phyloP scores from a whole-genome alignment of 305 asterid species.

The Fraxinus latifolia region DNA sequence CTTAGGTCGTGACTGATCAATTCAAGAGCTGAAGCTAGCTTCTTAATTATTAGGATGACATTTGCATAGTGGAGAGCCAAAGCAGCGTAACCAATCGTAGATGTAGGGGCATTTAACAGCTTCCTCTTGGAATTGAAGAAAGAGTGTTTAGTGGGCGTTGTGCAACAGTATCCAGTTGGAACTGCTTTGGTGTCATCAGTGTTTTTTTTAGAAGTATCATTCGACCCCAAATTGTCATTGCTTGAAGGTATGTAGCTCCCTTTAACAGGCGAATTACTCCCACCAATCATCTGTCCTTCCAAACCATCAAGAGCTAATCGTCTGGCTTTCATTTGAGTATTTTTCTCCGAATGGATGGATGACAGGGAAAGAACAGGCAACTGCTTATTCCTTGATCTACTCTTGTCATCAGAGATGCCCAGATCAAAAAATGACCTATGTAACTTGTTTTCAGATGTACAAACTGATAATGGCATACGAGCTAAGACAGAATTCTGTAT shows the following conservation, averaged over 20 bases:
- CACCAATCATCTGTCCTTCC: slow-evolving; percentile 55
- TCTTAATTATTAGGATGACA: slow-evolving; percentile 20
- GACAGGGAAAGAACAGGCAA: slow-evolving; percentile 38
- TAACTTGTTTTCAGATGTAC: slow-evolving; percentile 40
- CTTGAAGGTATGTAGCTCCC: slow-evolving; percentile 45
- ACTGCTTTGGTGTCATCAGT: background rate
- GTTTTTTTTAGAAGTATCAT: slow-evolving; percentile 26
- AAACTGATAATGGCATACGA: slow-evolving; percentile 39
- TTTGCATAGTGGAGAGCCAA: slow-evolving; percentile 80
- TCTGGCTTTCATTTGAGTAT: slow-evolving; percentile 31
- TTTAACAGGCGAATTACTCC: slow-evolving; percentile 50
- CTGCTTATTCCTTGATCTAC: slow-evolving; percentile 39
- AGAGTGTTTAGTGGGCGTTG: slow-evolving; percentile 26
- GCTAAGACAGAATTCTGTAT: slow-evolving; percentile 52
- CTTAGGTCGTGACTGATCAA: slow-evolving; percentile 69
- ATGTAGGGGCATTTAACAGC: slow-evolving; percentile 33
- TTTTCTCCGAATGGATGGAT: slow-evolving; percentile 34
- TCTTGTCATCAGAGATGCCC: slow-evolving; percentile 50
- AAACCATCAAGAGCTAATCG: slow-evolving; percentile 44
- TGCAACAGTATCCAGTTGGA: slow-evolving; percentile 20
- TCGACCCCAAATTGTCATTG: slow-evolving; percentile 39
- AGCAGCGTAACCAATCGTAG: slow-evolving; percentile 69
- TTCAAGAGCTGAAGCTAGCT: slow-evolving; percentile 40
- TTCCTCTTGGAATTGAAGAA: slow-evolving; percentile 41
- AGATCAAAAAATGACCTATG: slow-evolving; percentile 53